Conservation (phyloP, 345 rosid species). For the Arabidopsis arenosa region DNA sequence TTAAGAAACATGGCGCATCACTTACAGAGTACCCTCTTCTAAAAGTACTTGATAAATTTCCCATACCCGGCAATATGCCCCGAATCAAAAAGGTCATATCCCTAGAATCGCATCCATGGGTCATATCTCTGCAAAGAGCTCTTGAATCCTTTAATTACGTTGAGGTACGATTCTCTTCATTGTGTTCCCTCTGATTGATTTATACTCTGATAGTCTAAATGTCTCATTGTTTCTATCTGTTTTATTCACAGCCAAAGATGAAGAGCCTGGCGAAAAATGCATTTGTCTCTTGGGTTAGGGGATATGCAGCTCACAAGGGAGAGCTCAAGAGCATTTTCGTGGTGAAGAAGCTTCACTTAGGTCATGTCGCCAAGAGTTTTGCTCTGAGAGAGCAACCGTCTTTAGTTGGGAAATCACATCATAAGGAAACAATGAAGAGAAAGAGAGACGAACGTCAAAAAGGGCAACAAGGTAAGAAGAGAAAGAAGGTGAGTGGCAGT, state of each 20-base stretch:
- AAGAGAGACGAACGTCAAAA: slow-evolving; percentile 70
- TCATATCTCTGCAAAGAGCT: slow-evolving; percentile 71
- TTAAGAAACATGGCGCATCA: slow-evolving; percentile 85
- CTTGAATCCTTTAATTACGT: slow-evolving; percentile 66
- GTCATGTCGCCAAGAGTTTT: slow-evolving; percentile 98
- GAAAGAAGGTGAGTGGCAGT: slow-evolving; percentile 44
- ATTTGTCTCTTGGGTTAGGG: slow-evolving; percentile 91
- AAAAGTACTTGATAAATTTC: slow-evolving; percentile 75
- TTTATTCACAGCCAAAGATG: slow-evolving; percentile 61
- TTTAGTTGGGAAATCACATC: slow-evolving; percentile 75
- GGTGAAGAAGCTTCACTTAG: slow-evolving; percentile 93
- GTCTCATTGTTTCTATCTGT: slow-evolving; percentile 23
- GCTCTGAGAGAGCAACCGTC: slow-evolving; percentile 92
- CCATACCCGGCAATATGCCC: slow-evolving; percentile 54
- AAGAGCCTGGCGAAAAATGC: slow-evolving; percentile 78
- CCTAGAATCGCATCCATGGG: slow-evolving; percentile 81
- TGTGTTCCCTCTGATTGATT: neutral
- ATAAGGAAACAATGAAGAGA: slow-evolving; percentile 83
- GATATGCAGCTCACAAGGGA: slow-evolving; percentile 90
- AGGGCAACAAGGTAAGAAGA: slow-evolving; percentile 51
- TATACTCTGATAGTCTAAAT: neutral
- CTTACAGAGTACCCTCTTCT: slow-evolving; percentile 77
- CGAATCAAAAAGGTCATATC: slow-evolving; percentile 55
- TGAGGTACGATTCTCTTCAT: slow-evolving; percentile 54
- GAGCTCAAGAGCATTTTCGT: slow-evolving; percentile 84